These are phyloP conservation scores for Chloris gayana DNA, from an alignment of 176 grass and related monocot genomes.

Conservation along the genomic window DNA sequence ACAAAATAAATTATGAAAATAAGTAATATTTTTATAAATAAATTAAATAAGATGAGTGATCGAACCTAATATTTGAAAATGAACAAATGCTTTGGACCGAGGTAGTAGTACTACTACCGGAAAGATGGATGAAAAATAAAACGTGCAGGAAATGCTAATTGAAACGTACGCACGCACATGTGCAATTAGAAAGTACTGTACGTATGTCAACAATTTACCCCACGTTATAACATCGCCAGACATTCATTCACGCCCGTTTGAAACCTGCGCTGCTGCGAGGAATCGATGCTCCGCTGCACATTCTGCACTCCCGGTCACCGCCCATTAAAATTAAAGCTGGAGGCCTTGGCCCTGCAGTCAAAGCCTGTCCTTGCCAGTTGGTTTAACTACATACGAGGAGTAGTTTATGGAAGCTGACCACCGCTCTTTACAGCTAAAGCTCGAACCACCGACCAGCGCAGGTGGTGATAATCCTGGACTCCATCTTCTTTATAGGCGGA, in stretches of 20 bases:
- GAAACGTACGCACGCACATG: too few species aligned
- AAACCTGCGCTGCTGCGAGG: constrained; percentile 9
- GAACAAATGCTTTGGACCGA: too few species aligned
- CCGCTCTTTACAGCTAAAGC: constrained; percentile 23
- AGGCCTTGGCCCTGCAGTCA: constrained; percentile 25
- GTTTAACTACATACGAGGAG: constrained; percentile 26
- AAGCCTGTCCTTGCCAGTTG: constrained; percentile 36
- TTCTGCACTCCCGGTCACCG: neutral
- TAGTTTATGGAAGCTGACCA: constrained; percentile 45
- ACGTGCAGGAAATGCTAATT: neutral
- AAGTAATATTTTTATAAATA: too few species aligned
- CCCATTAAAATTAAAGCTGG: constrained; percentile 35
- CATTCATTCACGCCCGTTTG: constrained; percentile 34
- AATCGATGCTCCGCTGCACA: constrained; percentile 27
- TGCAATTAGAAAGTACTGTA: too few species aligned
- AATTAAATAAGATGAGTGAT: too few species aligned
- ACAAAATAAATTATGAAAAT: too few species aligned
- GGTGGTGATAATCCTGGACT: constrained; percentile 7
- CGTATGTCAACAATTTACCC: neutral
- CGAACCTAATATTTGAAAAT: too few species aligned
- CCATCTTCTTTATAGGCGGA: neutral
- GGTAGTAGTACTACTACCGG: too few species aligned
- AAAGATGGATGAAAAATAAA: neutral
- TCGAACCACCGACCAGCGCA: neutral
- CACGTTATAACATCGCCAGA: neutral